phyloP scores from a whole-genome alignment of 2,329 filamentous ascomycete species.

The Fusarium abutilonis region DNA sequence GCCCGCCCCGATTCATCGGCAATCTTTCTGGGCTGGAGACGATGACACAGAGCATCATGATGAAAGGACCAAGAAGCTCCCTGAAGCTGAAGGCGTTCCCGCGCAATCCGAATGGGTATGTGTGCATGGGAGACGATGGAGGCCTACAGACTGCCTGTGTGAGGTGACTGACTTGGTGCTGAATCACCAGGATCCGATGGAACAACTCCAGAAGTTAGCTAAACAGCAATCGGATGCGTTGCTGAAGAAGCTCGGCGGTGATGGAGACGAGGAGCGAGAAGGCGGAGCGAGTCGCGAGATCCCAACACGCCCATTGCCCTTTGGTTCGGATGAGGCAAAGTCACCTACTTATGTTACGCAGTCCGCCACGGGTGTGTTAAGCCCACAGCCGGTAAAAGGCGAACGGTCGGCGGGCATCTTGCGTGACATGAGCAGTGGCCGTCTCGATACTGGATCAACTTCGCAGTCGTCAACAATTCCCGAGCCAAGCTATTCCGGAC shows the following conservation, averaged over 20 bases:
- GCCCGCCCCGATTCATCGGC: slow-evolving; percentile 78
- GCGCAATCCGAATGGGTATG: slow-evolving; percentile 94
- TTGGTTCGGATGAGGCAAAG: slow-evolving; percentile 59
- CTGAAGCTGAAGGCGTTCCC: slow-evolving; percentile 83
- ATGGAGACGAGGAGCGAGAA: slow-evolving; percentile 41
- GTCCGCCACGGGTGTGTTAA: slow-evolving; percentile 47
- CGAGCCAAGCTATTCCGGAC: slow-evolving; percentile 61
- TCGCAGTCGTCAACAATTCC: slow-evolving; percentile 47
- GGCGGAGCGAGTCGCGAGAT: slow-evolving; percentile 53
- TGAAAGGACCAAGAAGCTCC: slow-evolving; percentile 69
- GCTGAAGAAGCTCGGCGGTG: slow-evolving; percentile 60
- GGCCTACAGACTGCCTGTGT: slow-evolving; percentile 63
- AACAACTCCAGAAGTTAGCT: slow-evolving; percentile 75
- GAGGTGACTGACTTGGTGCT: slow-evolving; percentile 64
- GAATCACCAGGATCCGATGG: slow-evolving; percentile 71
- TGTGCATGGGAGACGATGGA: slow-evolving; percentile 66
- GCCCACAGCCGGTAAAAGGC: slow-evolving; percentile 57
- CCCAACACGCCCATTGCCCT: slow-evolving; percentile 61
- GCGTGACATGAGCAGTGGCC: slow-evolving; percentile 45
- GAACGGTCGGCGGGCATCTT: slow-evolving; percentile 50
- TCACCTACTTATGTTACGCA: slow-evolving; percentile 45
- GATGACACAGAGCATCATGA: slow-evolving; percentile 52
- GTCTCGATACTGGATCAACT: slow-evolving; percentile 24
- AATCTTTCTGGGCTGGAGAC: slow-evolving; percentile 71
- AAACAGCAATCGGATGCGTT: slow-evolving; percentile 72